These are phyloP conservation scores for Astraeus odoratus DNA, from an alignment of 768 basidiomycete genomes.

Conservation along the genomic window DNA sequence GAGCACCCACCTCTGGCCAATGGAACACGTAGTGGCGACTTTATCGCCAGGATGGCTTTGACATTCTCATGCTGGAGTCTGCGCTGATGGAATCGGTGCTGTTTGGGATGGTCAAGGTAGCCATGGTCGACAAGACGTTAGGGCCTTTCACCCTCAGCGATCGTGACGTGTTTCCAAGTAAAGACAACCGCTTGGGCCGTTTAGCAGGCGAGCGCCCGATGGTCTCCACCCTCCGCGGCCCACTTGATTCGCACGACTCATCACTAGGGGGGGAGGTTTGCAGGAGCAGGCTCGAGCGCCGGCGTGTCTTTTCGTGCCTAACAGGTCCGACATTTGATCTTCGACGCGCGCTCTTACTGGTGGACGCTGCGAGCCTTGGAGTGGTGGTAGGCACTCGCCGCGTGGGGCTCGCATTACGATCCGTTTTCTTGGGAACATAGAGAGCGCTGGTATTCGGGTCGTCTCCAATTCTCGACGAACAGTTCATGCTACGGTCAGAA, in stretches of 20 bases:
- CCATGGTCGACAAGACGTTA: conserved; percentile 25
- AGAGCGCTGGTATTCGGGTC: conserved; percentile 11
- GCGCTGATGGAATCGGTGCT: conserved; percentile 34
- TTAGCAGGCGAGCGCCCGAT: conserved; percentile 49
- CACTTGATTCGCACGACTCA: conserved; percentile 27
- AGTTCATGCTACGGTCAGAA: conserved; percentile 65
- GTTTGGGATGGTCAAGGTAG: conserved; percentile 24
- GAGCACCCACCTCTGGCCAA: conserved; percentile 8
- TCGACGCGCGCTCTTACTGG: conserved; percentile 40
- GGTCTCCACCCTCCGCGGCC: conserved; percentile 37
- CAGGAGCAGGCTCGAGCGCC: conserved; percentile 80
- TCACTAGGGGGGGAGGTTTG: conserved; percentile 44
- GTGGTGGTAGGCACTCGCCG: conserved; percentile 45
- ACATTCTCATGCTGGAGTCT: conserved; percentile 43
- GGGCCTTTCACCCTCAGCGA: conserved; percentile 28
- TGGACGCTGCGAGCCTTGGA: conserved; percentile 29
- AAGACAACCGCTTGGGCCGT: conserved; percentile 49
- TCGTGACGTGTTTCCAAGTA: conserved; percentile 36
- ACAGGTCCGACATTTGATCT: conserved; percentile 74
- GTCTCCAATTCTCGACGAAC: conserved; percentile 22
- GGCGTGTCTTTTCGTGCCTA: conserved; percentile 62
- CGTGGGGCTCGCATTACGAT: conserved; percentile 35
- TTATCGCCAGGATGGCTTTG: conserved; percentile 57
- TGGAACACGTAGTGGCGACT: conserved; percentile 9
- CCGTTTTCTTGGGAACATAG: conserved; percentile 31